Base-by-base conservation (phyloP, 1,139 yeast genomes). In the Suzukiozyma palmioleophila region DNA sequence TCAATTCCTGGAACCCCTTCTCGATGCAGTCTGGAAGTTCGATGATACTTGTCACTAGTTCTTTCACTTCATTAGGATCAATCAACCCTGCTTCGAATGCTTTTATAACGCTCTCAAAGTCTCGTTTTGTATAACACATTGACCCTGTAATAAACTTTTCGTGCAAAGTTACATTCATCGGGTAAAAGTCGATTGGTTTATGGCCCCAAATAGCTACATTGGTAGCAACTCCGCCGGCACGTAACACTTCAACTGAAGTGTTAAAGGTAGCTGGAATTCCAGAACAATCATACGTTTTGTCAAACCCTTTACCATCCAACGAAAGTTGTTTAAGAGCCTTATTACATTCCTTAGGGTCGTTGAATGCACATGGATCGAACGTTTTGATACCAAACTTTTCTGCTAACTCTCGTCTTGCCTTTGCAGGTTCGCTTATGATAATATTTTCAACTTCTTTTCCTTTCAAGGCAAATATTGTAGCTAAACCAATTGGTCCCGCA, bases 401-500 rank as follows among this genome's bases (percentile, higher is more conserved):
- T 3, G 84, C 84, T 43, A 75, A 71, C 32, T 71, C 61, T 51
- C 84, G 66, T 57, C 85, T 67, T 60, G 69, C 68, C 18, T 50
- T 47, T 0, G 84, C 81, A 2, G 85, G 85, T 54, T 80, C 86
- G 32, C 82, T 74, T 24, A 77, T 76, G 9, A 78, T 76, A 37
- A 80, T 76, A 35, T 60, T 66, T 2, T 68, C 60, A 2, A 80
- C 81, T 27, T 75, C 70, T 44, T 72, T 73, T 7, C 81, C 84
- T 47, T 77, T 73, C 36, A 79, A 60, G 1, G 81, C 82, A 38
- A 78, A 57, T 25, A 77, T 63, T 0, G 79, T 68, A 22, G 80
- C 76, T 32, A 78, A 56, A 1, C 84, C 85, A 52, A 79, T 78
- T 25, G 84, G 83, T 6, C 84, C 85, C 34, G 77, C 74, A 28